Base-by-base conservation (phyloP, 2,329 filamentous ascomycete species). In the Colletotrichum musae region DNA sequence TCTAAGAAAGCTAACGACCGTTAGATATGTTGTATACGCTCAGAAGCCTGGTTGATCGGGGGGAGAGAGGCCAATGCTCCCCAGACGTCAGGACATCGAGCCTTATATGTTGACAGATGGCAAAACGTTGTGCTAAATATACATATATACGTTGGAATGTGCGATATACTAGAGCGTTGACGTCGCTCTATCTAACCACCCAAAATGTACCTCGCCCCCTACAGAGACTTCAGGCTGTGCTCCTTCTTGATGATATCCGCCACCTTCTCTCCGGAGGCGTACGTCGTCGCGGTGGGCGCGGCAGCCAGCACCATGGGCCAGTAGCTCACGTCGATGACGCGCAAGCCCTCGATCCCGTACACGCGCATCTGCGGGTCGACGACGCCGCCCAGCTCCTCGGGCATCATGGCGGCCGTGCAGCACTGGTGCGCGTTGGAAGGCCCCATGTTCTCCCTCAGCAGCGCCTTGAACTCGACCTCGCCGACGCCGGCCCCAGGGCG, bases 401-500 rank as follows among this genome's bases (percentile, higher is more conserved):
- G 71, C 64, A 70, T 62, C 65, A 72, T 72, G 10, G 71, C 71
- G 32, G 71, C 70, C 16, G 71, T 73, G 12, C 64, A 68, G 36
- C 58, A 68, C 41, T 52, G 10, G 21, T 68, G 66, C 41, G 53
- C 61, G 6, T 64, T 58, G 1, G 60, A 58, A 6, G 50, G 47
- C 7, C 24, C n/a, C 59, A 68, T 64, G 10, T 57, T 57, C 12
- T 21, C 59, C 39, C 52, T 48, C 72, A 75, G 43, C 50, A 75
- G 51, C 5, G 48, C 45, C 41, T 70, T 73, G 51, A 82, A 63
- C 21, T 77, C 72, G 39, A 74, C 76, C 57, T 77, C 76, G 6
- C 76, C 53, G 4, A 65, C 61, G 4, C 63, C 63, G 1, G 73
- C 77, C 77, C 45, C 74, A 77, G 3, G 79, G 79, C 0, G 70